Percentiles rank a stretch among this genome's conserved stretches.
These are phyloP conservation scores for Effrenium voratum DNA, from an alignment of 73 alveolate species.

Conservation along the genomic window DNA sequence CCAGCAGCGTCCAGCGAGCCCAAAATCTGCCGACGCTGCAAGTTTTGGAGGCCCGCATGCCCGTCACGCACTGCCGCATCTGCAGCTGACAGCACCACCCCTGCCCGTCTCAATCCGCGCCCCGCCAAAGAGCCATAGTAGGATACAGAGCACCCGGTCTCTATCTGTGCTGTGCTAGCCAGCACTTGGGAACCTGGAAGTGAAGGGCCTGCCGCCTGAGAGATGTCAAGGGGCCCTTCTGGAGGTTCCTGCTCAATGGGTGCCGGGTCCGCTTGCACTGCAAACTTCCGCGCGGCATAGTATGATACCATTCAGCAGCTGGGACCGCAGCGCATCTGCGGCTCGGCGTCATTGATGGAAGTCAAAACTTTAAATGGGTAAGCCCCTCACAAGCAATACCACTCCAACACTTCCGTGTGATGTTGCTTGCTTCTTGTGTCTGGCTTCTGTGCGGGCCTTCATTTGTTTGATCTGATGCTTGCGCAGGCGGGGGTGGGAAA, in stretches of 20 bases:
- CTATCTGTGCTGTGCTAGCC: too few relatives aligned
- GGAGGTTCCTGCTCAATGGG: not conserved
- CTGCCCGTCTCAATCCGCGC: conserved; percentile 18
- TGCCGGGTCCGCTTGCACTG: not conserved
- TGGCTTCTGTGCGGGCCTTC: too few relatives aligned
- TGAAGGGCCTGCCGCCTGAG: too few relatives aligned
- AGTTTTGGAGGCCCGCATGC: conserved; percentile 34
- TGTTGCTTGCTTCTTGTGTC: too few relatives aligned
- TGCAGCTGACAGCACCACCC: conserved; percentile 43
- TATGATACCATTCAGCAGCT: conserved; percentile 10
- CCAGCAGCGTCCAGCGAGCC: conserved; percentile 61
- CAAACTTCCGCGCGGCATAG: conserved; percentile 12
- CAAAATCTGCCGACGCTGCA: conserved; percentile 51
- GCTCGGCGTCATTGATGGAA: too few relatives aligned
- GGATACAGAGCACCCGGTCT: conserved; percentile 1
- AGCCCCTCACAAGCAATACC: too few relatives aligned
- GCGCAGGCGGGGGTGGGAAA: too few relatives aligned
- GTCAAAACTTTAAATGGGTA: too few relatives aligned
- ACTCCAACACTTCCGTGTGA: too few relatives aligned
- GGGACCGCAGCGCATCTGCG: not conserved
- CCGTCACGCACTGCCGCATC: conserved; percentile 90
- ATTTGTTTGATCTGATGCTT: too few relatives aligned
- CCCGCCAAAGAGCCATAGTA: conserved; percentile 42
- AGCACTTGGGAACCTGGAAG: too few relatives aligned
- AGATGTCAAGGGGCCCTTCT: not conserved